These are phyloP conservation scores for Aphanomyces cochlioides DNA, from an alignment of 352 stramenopile genomes.

Conservation along the genomic window DNA sequence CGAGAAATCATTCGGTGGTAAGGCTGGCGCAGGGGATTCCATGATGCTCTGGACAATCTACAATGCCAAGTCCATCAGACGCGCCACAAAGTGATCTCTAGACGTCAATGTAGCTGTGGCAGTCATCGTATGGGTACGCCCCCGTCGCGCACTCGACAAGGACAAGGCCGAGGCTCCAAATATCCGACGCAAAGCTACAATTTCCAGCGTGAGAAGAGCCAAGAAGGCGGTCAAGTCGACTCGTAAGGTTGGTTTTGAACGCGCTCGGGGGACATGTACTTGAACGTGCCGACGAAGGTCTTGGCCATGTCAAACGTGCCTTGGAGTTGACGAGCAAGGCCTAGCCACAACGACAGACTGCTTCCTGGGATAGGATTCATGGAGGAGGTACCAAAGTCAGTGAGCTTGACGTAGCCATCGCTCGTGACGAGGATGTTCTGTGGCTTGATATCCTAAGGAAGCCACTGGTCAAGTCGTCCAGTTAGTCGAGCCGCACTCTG, in stretches of 20 bases:
- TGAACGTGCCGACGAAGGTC: slow-evolving; percentile 36
- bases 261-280: slow-evolving; percentile 36
- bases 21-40: slow-evolving; percentile 47
- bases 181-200: slow-evolving; percentile 69
- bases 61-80: not conserved
- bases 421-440: slow-evolving; percentile 32
- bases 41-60: slow-evolving; percentile 76
- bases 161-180: slow-evolving; percentile 73
- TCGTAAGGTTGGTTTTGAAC: slow-evolving; percentile 67
- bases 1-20: slow-evolving; percentile 47
- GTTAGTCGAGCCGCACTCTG: not conserved
- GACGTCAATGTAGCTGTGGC: slow-evolving; percentile 66
- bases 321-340: slow-evolving; percentile 22
- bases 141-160: slow-evolving; percentile 65
- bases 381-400: slow-evolving; percentile 35
- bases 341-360: slow-evolving; percentile 12
- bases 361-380: too few relatives aligned
- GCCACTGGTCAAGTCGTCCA: not conserved
- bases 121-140: slow-evolving; percentile 50
- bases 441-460: slow-evolving; percentile 30
- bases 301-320: slow-evolving; percentile 33
- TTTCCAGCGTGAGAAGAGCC: not conserved
- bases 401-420: slow-evolving; percentile 28
- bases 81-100: slow-evolving; percentile 12
- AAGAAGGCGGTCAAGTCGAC: slow-evolving; percentile 31